Percentiles rank a stretch among this genome's conserved stretches.
phyloP scores from a whole-genome alignment of 331 rosid species.

The Quercus phellos region DNA sequence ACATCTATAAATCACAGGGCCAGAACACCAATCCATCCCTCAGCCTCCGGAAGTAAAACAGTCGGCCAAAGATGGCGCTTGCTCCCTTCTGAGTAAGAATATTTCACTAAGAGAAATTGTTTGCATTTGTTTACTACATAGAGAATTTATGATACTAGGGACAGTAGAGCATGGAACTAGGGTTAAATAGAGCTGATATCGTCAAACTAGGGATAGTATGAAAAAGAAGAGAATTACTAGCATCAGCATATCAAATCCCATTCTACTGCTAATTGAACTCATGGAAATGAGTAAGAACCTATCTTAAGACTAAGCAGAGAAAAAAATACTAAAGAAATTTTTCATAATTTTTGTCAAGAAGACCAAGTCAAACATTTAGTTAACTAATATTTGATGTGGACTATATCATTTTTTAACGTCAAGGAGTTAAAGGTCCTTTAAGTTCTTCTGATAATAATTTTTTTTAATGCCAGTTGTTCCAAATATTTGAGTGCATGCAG shows the following conservation, averaged over 20 bases:
- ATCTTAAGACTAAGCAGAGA: not conserved
- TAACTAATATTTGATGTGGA: not conserved
- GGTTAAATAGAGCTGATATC: not conserved
- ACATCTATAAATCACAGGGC: slow-evolving; percentile 31
- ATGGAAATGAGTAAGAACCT: not conserved
- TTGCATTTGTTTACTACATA: not conserved
- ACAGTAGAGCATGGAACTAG: not conserved
- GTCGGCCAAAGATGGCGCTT: slow-evolving; percentile 52
- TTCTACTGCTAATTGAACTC: not conserved
- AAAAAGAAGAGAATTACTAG: not conserved
- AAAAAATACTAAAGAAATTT: not conserved
- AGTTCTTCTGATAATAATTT: slow-evolving; percentile 12
- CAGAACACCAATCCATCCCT: slow-evolving; percentile 45
- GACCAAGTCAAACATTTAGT: not conserved
- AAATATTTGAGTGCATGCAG: slow-evolving; percentile 52
- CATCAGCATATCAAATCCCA: not conserved
- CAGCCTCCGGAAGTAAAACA: slow-evolving; percentile 31
- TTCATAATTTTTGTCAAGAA: not conserved
- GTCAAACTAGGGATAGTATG: not conserved
- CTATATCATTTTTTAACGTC: not conserved
- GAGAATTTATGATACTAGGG: not conserved
- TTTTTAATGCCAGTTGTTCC: slow-evolving; percentile 30
- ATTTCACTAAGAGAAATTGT: not conserved
- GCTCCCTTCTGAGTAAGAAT: slow-evolving; percentile 52
- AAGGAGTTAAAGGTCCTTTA: not conserved